These are phyloP conservation scores for Westerdykella sp. DNA, from an alignment of 2,329 filamentous ascomycete genomes.

Conservation along the genomic window DNA sequence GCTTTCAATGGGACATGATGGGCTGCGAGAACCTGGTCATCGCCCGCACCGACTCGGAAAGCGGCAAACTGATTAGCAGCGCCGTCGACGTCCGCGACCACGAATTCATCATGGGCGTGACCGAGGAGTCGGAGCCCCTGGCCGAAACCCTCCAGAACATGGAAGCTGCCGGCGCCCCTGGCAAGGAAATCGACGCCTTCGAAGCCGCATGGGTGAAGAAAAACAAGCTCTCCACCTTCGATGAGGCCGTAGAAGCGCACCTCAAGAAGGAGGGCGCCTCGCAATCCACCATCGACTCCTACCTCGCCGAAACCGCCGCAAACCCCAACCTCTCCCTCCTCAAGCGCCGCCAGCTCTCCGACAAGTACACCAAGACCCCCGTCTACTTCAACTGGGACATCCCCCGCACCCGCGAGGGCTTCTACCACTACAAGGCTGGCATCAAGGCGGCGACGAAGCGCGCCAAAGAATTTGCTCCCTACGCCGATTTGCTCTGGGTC, in stretches of 20 bases:
- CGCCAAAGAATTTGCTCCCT: constrained; percentile 83
- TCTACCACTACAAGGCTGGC: constrained; percentile 83
- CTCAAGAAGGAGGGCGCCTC: constrained; percentile 60
- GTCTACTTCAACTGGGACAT: constrained; percentile 87
- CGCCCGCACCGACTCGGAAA: constrained; percentile 92
- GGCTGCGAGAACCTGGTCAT: constrained; percentile 91
- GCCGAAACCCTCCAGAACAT: constrained; percentile 86
- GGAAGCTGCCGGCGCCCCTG: constrained; percentile 72
- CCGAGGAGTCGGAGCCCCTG: constrained; percentile 71
- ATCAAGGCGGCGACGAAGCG: constrained; percentile 86
- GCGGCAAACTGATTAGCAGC: constrained; percentile 80
- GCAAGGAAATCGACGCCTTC: constrained; percentile 75
- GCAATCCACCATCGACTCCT: constrained; percentile 59
- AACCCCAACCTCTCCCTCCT: constrained; percentile 72
- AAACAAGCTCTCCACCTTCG: constrained; percentile 81
- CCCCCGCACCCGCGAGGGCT: constrained; percentile 87
- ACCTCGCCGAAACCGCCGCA: constrained; percentile 55
- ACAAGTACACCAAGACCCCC: constrained; percentile 58
- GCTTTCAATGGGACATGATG: constrained; percentile 99
- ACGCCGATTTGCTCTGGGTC: constrained; percentile 92
- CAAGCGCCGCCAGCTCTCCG: constrained; percentile 67
- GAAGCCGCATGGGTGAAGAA: constrained; percentile 85
- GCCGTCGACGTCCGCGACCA: constrained; percentile 92
- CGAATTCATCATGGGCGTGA: constrained; percentile 88
- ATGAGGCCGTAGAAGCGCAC: constrained; percentile 78